A percentile compares a stretch with the other conserved stretches of the same genome.
Conservation (phyloP, 2,329 filamentous ascomycete species). For the Phyllosticta capitalensis region DNA sequence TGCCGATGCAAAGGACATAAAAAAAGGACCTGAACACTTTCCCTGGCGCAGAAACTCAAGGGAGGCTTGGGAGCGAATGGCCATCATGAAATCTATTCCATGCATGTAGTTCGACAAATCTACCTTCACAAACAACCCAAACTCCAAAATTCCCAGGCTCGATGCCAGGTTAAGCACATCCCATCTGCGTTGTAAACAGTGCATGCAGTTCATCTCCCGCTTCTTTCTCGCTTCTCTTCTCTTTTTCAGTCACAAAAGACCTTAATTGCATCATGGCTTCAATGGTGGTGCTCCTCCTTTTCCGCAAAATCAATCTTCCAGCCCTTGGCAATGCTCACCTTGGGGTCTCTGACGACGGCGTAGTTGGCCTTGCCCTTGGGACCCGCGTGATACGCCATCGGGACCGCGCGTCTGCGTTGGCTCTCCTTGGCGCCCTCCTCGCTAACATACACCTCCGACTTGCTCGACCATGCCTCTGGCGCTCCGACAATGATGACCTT, state of each 20-base stretch:
- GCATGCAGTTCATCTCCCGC: no score
- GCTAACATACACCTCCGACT: slow-evolving; percentile 53
- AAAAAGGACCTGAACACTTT: no score
- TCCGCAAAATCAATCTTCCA: slow-evolving; percentile 52
- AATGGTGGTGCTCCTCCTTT: neutral
- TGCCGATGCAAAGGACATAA: no score
- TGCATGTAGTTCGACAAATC: no score
- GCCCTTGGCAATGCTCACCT: slow-evolving; percentile 50
- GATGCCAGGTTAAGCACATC: no score
- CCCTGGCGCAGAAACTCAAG: no score
- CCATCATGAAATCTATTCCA: no score
- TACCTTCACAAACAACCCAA: no score
- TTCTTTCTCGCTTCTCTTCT: neutral
- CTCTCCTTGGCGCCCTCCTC: slow-evolving; percentile 45
- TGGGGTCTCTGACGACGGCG: slow-evolving; percentile 55
- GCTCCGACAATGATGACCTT: slow-evolving; percentile 77
- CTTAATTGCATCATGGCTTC: neutral
- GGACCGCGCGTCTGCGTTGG: slow-evolving; percentile 37
- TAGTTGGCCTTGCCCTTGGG: slow-evolving; percentile 48
- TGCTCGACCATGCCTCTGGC: slow-evolving; percentile 59
- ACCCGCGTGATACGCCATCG: slow-evolving; percentile 49
- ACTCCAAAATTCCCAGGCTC: no score
- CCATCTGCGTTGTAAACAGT: no score
- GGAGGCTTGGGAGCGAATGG: no score
- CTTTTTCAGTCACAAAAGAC: neutral